Evolutionary conservation across 2,329 filamentous ascomycete genomes (phyloP).

Genomic region (Colletotrichum destructivum): DNA sequence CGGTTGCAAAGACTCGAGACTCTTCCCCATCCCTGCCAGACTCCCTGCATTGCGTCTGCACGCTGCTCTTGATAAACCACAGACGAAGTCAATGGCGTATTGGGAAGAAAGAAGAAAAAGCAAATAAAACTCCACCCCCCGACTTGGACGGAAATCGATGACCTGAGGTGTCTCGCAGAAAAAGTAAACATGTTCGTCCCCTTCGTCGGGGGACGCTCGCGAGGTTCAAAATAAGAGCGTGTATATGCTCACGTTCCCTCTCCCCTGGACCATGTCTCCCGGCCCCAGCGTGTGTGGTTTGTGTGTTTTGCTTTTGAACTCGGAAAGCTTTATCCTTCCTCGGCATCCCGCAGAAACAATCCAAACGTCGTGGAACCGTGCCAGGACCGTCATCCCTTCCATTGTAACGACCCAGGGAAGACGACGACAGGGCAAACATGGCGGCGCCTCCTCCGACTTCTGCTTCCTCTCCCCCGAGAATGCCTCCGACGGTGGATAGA

Average conservation of each 20-base stretch:
- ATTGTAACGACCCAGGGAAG: background rate
- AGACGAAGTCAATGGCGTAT: background rate
- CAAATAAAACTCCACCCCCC: constrained; percentile 6
- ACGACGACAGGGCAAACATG: constrained; percentile 4
- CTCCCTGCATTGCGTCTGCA: constrained; percentile 23
- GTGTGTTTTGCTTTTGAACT: too few relatives aligned
- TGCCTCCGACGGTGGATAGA: constrained; percentile 1
- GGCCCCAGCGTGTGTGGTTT: too few relatives aligned
- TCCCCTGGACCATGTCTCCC: too few relatives aligned
- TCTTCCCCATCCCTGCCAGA: background rate
- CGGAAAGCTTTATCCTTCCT: background rate
- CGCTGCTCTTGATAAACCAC: constrained; percentile 7
- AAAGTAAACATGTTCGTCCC: background rate
- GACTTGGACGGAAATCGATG: background rate
- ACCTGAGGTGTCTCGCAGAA: background rate
- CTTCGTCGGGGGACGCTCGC: constrained; percentile 5
- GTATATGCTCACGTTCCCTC: too few relatives aligned
- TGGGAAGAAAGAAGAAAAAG: background rate
- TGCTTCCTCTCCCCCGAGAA: background rate
- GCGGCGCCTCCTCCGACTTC: constrained; percentile 8
- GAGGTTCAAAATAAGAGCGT: constrained; percentile 6
- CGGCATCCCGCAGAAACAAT: constrained; percentile 7
- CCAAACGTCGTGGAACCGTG: background rate
- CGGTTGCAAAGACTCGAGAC: too few relatives aligned
- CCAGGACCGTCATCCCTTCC: background rate